Base-by-base conservation (phyloP, 805 yeast species). In the Pachysolen tannophilus region DNA sequence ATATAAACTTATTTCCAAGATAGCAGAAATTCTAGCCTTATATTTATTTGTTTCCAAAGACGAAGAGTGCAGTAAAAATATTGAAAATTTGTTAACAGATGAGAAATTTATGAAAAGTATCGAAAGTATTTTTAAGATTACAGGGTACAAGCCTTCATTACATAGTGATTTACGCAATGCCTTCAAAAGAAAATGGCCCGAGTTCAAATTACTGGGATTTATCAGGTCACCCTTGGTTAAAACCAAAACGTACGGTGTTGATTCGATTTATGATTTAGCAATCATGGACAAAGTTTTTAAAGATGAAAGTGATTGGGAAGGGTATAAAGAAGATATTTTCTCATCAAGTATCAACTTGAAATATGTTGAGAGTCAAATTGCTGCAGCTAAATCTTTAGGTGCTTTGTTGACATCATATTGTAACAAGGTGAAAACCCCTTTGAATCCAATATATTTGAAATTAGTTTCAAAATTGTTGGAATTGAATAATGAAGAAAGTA, bases 321-420 rank as follows among this genome's bases (percentile, higher is more conserved):
- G 67, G 1, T 55, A 72, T 24, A 64, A 77, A 38, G 59, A 63
- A 3, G 71, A 69, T 26, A 66, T 85, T 5, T 54, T 70, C 3
- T 62, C 67, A 1, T 75, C 82, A 1, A 78, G 87, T 40, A 54
- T 77, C 29, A 78, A 79, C 46, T 49, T 76, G 32, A 85, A 85
- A 42, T 68, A 66, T 45, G 67, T 75, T 6, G 67, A 76, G 27
- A 69, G 88, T 1, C 94, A 86, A 47, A 63, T 78, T 11, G 62
- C 73, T 4, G 71, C 82, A 15, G 81, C 85, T 3, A 80, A 79
- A 46, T 71, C 94, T 0, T 76, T 84, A 70, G 87, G 90, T 33
- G 86, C 92, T 2, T 60, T 87, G 23, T 42, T 85, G 16, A 77
- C 90, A 0, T 73, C 90, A 0, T 78, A 61, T 46, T 69, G 82